Base-by-base conservation (phyloP, 1,139 yeast genomes). In the Candida labiduridarum region DNA sequence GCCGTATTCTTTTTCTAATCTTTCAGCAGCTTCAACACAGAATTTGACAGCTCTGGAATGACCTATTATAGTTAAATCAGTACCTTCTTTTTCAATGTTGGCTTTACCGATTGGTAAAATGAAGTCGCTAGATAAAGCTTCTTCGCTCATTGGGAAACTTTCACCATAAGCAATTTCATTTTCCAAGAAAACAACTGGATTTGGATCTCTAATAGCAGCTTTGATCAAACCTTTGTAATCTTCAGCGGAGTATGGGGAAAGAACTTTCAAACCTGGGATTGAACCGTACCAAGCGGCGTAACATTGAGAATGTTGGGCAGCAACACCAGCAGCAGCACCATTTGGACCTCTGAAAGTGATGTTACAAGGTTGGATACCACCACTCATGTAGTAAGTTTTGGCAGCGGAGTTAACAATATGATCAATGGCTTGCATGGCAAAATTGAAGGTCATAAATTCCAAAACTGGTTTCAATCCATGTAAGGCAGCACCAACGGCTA, bases 291-390 rank as follows among this genome's bases (percentile, higher is more conserved):
- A 94, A 49, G 97, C 91, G 52, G 97, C 83, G 72, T 85, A 94
- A 76, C 91, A 96, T 78, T 94, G 99, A 41, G 99, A 94, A 78
- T 94, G 99, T 76, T 94, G 99, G 53, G 99, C 99, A 63, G 84
- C 99, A 62, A 94, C 99, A 82, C 99, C 98, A 46, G 97, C 97
- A 62, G 99, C 97, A 47, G 99, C 97, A 74, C 99, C 99, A 74
- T 95, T 95, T 56, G 99, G 98, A 65, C 99, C 99, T 76, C 99
- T 87, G 82, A 95, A 95, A 48, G 96, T 92, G 66, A 94, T 89
- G 74, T 89, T 92, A 80, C 97, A 92, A 56, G 92, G 92, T 76
- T 92, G 97, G 58, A 85, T 88, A 79, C 99, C 99, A 71, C 99
- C 99, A 56, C 97, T 89, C 99, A 94, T 94, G 79, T 94, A 94